These are phyloP conservation scores for Thermothelomyces thermophilus DNA, from an alignment of 2,329 filamentous ascomycete genomes.

Conservation along the genomic window DNA sequence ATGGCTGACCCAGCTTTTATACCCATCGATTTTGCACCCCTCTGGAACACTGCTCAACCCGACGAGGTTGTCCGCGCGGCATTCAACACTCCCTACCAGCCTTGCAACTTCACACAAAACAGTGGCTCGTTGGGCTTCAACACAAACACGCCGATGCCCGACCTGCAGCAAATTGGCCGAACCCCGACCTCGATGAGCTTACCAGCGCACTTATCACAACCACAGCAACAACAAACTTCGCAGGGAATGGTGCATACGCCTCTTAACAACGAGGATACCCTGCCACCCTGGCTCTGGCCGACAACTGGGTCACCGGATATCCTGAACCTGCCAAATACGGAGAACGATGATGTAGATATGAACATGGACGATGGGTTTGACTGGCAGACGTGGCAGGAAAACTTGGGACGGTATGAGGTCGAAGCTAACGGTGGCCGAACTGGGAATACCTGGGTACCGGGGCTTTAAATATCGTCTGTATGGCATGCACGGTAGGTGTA, in stretches of 20 bases:
- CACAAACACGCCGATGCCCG: conserved; percentile 2
- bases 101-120: not conserved
- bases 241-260: conserved; percentile 13
- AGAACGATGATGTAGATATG: conserved; percentile 29
- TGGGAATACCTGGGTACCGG: conserved; percentile 17
- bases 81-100: conserved; percentile 15
- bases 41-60: conserved; percentile 9
- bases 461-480: not conserved
- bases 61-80: conserved; percentile 9
- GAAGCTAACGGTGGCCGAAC: conserved; percentile 25
- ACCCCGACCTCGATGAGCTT: not conserved
- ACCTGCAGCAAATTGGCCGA: conserved; percentile 4
- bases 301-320: conserved; percentile 27
- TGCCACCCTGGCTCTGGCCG: conserved; percentile 51
- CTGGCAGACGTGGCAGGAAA: conserved; percentile 34
- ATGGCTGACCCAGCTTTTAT: conserved; percentile 20
- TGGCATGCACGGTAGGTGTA: too few relatives aligned
- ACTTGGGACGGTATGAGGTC: conserved; percentile 26
- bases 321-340: conserved; percentile 16
- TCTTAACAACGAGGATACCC: conserved; percentile 37
- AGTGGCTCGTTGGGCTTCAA: conserved; percentile 9
- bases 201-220: not conserved
- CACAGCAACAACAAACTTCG: conserved; percentile 9
- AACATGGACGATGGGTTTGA: conserved; percentile 35
- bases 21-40: conserved; percentile 15